Evolutionary conservation across 2,329 filamentous ascomycete genomes (phyloP).

Genomic region (Diaporthe sp.): DNA sequence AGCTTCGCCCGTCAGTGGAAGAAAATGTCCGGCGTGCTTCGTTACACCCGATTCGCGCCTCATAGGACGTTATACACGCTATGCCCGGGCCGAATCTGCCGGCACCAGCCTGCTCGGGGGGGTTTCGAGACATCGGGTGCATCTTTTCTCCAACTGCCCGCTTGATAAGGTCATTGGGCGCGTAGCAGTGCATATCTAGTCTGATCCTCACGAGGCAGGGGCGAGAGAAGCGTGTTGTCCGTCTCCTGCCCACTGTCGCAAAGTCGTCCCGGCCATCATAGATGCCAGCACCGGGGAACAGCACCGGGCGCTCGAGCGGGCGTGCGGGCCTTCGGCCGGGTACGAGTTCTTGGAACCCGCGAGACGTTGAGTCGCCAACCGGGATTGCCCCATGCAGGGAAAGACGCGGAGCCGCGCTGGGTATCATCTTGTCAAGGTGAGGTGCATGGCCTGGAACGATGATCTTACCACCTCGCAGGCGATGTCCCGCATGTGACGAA

Average conservation of each 20-base stretch:
- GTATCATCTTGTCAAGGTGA: conserved; percentile 1
- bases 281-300: not conserved
- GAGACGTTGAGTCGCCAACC: not conserved
- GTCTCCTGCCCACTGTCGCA: not conserved
- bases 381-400: conserved; percentile 19
- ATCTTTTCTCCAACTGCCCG: not conserved
- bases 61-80: not conserved
- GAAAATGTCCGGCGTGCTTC: not conserved
- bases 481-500: not conserved
- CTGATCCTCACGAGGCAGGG: not conserved
- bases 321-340: conserved; percentile 9
- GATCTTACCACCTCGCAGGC: not conserved
- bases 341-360: not conserved
- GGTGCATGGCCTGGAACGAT: conserved; percentile 13
- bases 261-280: not conserved
- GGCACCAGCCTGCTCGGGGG: not conserved
- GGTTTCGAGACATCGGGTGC: not conserved
- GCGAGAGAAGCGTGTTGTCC: not conserved
- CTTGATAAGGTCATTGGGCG: not conserved
- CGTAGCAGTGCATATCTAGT: not conserved
- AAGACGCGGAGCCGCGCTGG: not conserved
- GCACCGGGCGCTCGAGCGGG: conserved; percentile 6
- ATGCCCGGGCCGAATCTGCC: conserved; percentile 15
- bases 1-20: not conserved
- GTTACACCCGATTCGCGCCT: conserved; percentile 5